Evolutionary conservation across 352 stramenopile species (phyloP).

Genomic region (Globisporangium carolinianum): DNA sequence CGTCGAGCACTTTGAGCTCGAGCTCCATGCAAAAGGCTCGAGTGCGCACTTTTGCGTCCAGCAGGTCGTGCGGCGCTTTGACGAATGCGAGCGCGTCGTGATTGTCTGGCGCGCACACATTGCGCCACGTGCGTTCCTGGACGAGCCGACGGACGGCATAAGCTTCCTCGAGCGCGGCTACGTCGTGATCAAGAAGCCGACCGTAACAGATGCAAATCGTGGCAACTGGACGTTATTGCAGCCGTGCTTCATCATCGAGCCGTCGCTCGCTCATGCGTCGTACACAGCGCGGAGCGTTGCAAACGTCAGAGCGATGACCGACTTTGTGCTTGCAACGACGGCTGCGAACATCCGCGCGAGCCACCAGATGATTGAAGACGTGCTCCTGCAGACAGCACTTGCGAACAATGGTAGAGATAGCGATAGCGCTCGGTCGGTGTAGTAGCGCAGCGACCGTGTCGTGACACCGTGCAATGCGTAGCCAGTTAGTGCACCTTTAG

Average conservation of each 20-base stretch:
- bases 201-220: neutral
- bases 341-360: constrained; percentile 4
- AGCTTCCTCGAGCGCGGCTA: constrained; percentile 55
- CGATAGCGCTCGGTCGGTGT: too few relatives aligned
- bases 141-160: constrained; percentile 25
- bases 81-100: constrained; percentile 40
- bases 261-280: constrained; percentile 10
- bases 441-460: too few relatives aligned
- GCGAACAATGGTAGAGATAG: too few relatives aligned
- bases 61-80: constrained; percentile 37
- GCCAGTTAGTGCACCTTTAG: too few relatives aligned
- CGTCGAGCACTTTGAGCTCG: constrained; percentile 45
- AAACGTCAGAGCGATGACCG: constrained; percentile 3
- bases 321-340: constrained; percentile 6
- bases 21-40: constrained; percentile 36
- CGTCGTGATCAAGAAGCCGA: constrained; percentile 26
- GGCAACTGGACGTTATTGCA: constrained; percentile 14
- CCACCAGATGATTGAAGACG: constrained; percentile 13
- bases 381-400: constrained; percentile 1
- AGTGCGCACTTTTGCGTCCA: constrained; percentile 40
- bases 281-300: neutral
- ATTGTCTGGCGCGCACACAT: constrained; percentile 53
- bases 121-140: constrained; percentile 35
- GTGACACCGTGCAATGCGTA: too few relatives aligned
- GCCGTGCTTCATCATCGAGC: constrained; percentile 28